These are phyloP conservation scores for Phialophora tarda DNA, from an alignment of 2,329 filamentous ascomycete species.

Conservation along the genomic window DNA sequence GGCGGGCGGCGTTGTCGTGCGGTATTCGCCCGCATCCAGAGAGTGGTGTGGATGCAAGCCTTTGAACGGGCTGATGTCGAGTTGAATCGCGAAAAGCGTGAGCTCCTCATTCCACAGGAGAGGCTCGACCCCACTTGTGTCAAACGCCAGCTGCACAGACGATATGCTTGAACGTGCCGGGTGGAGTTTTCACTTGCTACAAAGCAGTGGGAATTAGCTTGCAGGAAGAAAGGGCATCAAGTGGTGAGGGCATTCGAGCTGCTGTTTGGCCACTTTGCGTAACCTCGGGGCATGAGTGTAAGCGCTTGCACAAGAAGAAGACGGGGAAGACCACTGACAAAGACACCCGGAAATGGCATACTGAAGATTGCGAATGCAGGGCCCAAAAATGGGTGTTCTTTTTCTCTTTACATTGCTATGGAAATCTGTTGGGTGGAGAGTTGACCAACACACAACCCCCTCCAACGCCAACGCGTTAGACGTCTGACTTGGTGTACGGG, in stretches of 20 bases:
- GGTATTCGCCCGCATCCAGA: background rate
- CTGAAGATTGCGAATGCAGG: background rate
- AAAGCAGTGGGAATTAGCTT: background rate
- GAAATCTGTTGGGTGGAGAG: background rate
- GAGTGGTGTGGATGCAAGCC: background rate
- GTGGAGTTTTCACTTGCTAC: background rate
- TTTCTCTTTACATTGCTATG: conserved; percentile 3
- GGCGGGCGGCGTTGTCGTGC: background rate
- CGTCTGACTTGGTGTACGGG: conserved; percentile 8
- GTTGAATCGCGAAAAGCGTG: background rate
- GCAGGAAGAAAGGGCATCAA: background rate
- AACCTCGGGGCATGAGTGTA: background rate
- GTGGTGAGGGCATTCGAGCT: background rate
- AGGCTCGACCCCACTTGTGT: background rate
- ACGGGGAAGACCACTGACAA: background rate
- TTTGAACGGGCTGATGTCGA: background rate
- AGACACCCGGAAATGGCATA: conserved; percentile 9
- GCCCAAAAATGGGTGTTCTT: conserved; percentile 2
- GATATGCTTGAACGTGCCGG: background rate
- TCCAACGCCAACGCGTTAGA: background rate
- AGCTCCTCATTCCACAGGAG: background rate
- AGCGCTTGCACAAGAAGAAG: conserved; percentile 15
- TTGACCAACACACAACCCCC: background rate
- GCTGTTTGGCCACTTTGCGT: background rate
- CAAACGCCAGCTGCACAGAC: background rate